Evolutionary conservation across 202 grass and related monocot species (phyloP), one percentile per base, ranked within the genome.

Genomic region (Elaeis oleifera): DNA sequence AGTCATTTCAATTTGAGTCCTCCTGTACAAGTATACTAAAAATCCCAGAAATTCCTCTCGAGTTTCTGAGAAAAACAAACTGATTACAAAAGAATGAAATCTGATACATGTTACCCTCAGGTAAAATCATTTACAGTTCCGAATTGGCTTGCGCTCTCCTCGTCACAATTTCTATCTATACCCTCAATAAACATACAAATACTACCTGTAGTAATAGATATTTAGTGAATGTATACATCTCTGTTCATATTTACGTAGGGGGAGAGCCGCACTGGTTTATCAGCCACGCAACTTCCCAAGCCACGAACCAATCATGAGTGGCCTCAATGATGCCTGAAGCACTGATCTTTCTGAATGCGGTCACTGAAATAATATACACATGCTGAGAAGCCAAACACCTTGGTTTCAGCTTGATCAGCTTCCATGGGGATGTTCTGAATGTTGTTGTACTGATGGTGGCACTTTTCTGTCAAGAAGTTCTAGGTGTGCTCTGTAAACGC

Each of bases 121-220:
- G 65, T 62, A 62, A 32, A 79, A 56, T 66, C 23, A 73, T 74
- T 71, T 82, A 85, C 79, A 80, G 49, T 69, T 80, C 82, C 17
- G 31, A 74, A 53, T 74, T 52, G 20, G 87, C 75, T 83, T 88
- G 69, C 32, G 69, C 76, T 6, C 65, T 74, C 69, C 17, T 75
- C n/a, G 78, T 73, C 79, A 80, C 78, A 60, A 58, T 14, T 72
- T 24, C 82, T 82, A 80, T 77, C 72, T 73, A 64, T 79, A 72
- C 78, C 29, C 54, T 63, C 55, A 64, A 81, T 66, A 55, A 51
- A 57, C 73, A 76, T 67, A 70, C 70, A 66, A 85, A 56, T 69
- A 56, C 58, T 62, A 68, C 56, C 77, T 76, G 81, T 20, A 66
- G 66, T 76, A 79, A 70, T 75, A 85, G 85, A 85, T 53, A 85